phyloP scores from a whole-genome alignment of 169 alveolate species.

The Cyclospora cayetanensis region DNA sequence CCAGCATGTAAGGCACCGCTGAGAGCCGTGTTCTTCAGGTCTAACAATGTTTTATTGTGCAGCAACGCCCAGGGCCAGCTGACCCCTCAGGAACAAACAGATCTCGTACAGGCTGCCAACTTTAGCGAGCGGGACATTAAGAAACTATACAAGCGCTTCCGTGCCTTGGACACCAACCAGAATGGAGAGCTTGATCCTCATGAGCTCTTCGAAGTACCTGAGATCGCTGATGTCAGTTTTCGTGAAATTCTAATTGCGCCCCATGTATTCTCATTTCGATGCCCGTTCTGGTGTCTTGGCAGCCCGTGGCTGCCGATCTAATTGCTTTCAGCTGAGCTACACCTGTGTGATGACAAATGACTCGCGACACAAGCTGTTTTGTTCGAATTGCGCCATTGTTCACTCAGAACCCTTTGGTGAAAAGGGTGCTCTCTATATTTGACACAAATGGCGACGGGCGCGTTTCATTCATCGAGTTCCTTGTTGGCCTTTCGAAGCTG shows the following conservation, averaged over 20 bases:
- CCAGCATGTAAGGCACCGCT: not conserved
- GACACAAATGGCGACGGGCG: constrained; percentile 96
- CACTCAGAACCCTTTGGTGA: constrained; percentile 94
- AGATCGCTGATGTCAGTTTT: constrained; percentile 86
- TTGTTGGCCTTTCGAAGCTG: constrained; percentile 93
- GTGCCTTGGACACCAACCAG: constrained; percentile 92
- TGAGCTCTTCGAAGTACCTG: constrained; percentile 96
- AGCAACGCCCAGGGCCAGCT: constrained; percentile 76
- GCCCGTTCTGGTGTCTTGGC: not conserved
- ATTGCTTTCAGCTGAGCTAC: not conserved
- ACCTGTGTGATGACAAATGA: not conserved
- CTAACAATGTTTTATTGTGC: not conserved
- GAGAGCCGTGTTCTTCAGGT: not conserved
- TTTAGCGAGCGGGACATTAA: constrained; percentile 93
- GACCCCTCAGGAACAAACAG: constrained; percentile 82
- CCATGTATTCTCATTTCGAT: not conserved
- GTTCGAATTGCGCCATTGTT: not conserved
- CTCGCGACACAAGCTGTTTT: not conserved
- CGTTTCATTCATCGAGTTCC: constrained; percentile 96
- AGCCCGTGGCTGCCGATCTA: not conserved
- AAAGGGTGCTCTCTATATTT: constrained; percentile 94
- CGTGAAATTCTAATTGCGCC: not conserved
- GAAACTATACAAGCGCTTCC: constrained; percentile 91
- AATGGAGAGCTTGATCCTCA: constrained; percentile 95
- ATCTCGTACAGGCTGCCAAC: constrained; percentile 86